Evolutionary conservation across 352 stramenopile species (phyloP), one percentile per base, ranked within the genome.

Genomic region (Plasmopara muralis): DNA sequence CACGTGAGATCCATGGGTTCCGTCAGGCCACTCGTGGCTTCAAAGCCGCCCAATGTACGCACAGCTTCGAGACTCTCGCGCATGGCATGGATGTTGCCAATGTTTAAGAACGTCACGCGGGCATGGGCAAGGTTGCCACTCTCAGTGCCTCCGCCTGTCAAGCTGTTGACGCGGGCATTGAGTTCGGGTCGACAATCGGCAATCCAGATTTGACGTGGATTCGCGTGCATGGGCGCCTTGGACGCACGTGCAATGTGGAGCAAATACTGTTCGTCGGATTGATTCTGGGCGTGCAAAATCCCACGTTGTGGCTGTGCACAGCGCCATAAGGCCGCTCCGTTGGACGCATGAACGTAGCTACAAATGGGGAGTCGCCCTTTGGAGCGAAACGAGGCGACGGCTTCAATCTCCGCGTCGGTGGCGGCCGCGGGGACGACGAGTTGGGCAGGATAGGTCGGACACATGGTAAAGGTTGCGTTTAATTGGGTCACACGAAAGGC

Each of bases 81-180:
- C 79, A 97, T 93, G 7, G 83, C 86, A 57, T 97, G 90, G 51
- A 97, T 97, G 66, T 97, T 97, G 13, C 82, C 83, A 49, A 97
- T 96, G 59, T 95, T 89, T 13, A 96, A 69, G 53, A 95, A 96
- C 8, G 64, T 82, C 39, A 97, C 66, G 8, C 60, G 71, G 6
- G 81, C 78, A 43, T 95, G 88, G 10, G 69, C 60, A 12, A 87
- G 68, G 45, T 62, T 89, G 5, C 73, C 72, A 49, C 85, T 95
- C 53, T 97, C 90, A 1, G 81, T 95, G 38, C 90, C 90, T 9
- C 89, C 91, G 33, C 90, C 90, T 0, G 83, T 93, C 35, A 95
- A 62, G 39, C 90, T 91, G 57, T 97, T 97, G 25, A 85, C 87
- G 12, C 83, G 72, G 3, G 90, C 85, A 53, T 96, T 96, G 18